These are phyloP conservation scores for Cryomyces antarcticus DNA, from an alignment of 495 filamentous ascomycete species.

Conservation along the genomic window DNA sequence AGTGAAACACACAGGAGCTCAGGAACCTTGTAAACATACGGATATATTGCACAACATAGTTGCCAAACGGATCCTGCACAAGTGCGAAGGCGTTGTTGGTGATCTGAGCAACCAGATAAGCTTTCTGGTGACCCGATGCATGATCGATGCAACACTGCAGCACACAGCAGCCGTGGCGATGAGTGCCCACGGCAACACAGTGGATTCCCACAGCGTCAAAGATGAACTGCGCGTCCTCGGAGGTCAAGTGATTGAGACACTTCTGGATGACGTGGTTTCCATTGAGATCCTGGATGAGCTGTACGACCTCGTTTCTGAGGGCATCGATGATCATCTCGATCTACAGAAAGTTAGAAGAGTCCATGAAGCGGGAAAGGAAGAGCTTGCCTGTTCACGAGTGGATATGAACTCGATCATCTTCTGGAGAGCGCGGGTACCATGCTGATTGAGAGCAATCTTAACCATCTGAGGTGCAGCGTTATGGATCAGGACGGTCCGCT, in stretches of 20 bases:
- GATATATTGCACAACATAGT: constrained; percentile 97
- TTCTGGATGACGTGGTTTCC: constrained; percentile 99
- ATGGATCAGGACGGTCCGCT: constrained; percentile 78
- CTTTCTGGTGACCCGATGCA: constrained; percentile 73
- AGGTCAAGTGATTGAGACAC: constrained; percentile 77
- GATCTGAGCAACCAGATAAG: constrained; percentile 66
- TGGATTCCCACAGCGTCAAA: constrained; percentile 76
- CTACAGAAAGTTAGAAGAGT: constrained; percentile 19
- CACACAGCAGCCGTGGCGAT: constrained; percentile 95
- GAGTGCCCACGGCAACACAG: constrained; percentile 82
- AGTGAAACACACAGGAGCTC: too few species aligned
- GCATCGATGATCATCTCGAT: constrained; percentile 66
- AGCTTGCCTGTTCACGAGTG: constrained; percentile 37
- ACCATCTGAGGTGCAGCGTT: constrained; percentile 73
- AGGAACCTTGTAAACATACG: too few species aligned
- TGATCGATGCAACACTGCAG: constrained; percentile 96
- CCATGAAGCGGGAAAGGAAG: background rate
- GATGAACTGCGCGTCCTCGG: constrained; percentile 79
- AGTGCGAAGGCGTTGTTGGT: constrained; percentile 61
- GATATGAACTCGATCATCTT: constrained; percentile 98
- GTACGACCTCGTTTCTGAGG: constrained; percentile 59
- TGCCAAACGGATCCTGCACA: constrained; percentile 92
- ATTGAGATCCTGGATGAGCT: constrained; percentile 88
- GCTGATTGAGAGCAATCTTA: constrained; percentile 82
- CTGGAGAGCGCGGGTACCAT: constrained; percentile 87